These are phyloP conservation scores for Torulaspora quercuum DNA, from an alignment of 805 yeast genomes.

Conservation along the genomic window DNA sequence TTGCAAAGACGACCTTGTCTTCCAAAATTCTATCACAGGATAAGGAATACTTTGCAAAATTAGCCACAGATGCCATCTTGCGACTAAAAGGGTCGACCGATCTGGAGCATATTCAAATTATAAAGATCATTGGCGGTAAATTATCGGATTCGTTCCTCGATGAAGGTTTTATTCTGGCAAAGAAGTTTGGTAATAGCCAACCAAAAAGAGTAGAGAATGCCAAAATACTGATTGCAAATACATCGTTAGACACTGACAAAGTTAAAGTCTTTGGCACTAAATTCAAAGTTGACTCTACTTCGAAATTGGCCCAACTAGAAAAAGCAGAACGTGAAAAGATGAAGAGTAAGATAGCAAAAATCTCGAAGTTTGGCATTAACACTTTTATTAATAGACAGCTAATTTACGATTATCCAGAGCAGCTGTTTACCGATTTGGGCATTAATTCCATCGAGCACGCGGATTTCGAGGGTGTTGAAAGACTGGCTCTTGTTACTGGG, in stretches of 20 bases:
- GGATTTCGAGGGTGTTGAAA: slow-evolving; percentile 96
- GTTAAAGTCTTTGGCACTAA: slow-evolving; percentile 97
- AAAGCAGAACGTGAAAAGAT: slow-evolving; percentile 92
- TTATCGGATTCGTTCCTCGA: slow-evolving; percentile 88
- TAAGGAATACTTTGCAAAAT: slow-evolving; percentile 78
- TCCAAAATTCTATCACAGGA: slow-evolving; percentile 95
- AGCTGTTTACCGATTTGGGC: slow-evolving; percentile 78
- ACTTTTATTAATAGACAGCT: slow-evolving; percentile 94
- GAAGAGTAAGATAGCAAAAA: slow-evolving; percentile 84
- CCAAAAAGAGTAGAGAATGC: slow-evolving; percentile 83
- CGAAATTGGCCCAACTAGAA: slow-evolving; percentile 90
- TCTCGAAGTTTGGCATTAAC: slow-evolving; percentile 80
- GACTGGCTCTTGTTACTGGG: slow-evolving; percentile 93
- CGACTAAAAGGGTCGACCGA: slow-evolving; percentile 84
- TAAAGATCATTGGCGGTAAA: slow-evolving; percentile 91
- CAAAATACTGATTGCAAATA: slow-evolving; percentile 86
- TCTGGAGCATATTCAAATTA: slow-evolving; percentile 87
- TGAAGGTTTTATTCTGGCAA: slow-evolving; percentile 91
- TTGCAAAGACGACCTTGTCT: slow-evolving; percentile 90
- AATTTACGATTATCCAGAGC: slow-evolving; percentile 98
- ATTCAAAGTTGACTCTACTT: slow-evolving; percentile 91
- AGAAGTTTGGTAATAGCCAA: slow-evolving; percentile 91
- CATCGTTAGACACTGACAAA: slow-evolving; percentile 95
- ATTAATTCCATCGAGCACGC: slow-evolving; percentile 96
- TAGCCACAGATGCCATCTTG: slow-evolving; percentile 92